Percentiles rank a stretch among this genome's conserved stretches.
Conservation (phyloP, 2,329 filamentous ascomycete species). For the Ustilaginoidea virens region DNA sequence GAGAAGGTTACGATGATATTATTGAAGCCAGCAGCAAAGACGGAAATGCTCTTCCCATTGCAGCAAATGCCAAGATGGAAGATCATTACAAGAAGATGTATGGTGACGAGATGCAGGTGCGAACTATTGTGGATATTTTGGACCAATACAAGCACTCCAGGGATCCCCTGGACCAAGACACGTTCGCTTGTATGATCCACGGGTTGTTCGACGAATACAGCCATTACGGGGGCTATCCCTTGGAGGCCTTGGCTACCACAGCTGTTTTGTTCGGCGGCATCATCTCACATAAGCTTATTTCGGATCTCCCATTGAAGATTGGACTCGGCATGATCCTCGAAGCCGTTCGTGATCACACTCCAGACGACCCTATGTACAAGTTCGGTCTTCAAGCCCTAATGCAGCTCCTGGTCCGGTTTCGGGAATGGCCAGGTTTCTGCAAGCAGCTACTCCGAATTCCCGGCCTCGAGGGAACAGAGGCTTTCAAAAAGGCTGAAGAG, state of each 20-base stretch:
- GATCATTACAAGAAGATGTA: slow-evolving; percentile 98
- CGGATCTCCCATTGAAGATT: slow-evolving; percentile 78
- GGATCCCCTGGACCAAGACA: slow-evolving; percentile 73
- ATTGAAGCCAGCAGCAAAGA: slow-evolving; percentile 73
- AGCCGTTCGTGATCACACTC: slow-evolving; percentile 70
- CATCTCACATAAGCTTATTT: slow-evolving; percentile 84
- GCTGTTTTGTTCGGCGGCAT: slow-evolving; percentile 94
- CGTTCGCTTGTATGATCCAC: slow-evolving; percentile 98
- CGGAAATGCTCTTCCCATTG: slow-evolving; percentile 64
- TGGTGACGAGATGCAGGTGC: slow-evolving; percentile 72
- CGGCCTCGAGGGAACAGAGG: slow-evolving; percentile 69
- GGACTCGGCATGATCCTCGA: slow-evolving; percentile 98
- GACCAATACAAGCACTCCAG: slow-evolving; percentile 78
- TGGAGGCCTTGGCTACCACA: slow-evolving; percentile 91
- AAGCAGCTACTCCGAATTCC: slow-evolving; percentile 70
- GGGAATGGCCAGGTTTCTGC: slow-evolving; percentile 94
- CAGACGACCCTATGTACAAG: slow-evolving; percentile 89
- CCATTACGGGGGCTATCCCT: slow-evolving; percentile 86
- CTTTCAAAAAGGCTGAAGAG: slow-evolving; percentile 69
- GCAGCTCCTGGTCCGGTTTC: slow-evolving; percentile 67
- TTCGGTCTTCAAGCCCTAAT: slow-evolving; percentile 92
- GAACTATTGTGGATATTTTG: slow-evolving; percentile 71
- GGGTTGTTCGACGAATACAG: slow-evolving; percentile 94
- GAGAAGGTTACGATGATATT: slow-evolving; percentile 79
- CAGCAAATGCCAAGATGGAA: slow-evolving; percentile 85